Conservation (phyloP, 1,139 yeast species). For the Diutina siamensis region DNA sequence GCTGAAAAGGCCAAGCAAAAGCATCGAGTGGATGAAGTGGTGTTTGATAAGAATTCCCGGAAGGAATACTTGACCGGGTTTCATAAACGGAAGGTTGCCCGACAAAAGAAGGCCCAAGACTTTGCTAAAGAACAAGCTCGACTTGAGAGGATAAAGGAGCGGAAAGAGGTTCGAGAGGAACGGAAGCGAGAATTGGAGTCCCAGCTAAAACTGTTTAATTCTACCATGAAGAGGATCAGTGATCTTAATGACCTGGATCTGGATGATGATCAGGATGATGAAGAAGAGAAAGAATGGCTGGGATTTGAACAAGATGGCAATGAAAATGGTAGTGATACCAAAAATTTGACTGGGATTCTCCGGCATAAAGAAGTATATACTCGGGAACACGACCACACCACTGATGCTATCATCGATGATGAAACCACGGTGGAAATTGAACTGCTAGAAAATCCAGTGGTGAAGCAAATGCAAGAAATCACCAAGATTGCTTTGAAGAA, state of each 20-base stretch:
- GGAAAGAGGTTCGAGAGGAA: constrained; percentile 59
- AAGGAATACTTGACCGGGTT: constrained; percentile 84
- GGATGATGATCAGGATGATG: constrained; percentile 18
- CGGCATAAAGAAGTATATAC: constrained; percentile 33
- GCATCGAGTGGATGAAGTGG: constrained; percentile 68
- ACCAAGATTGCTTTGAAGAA: constrained; percentile 49
- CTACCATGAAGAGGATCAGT: constrained; percentile 17
- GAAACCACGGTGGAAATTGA: constrained; percentile 59
- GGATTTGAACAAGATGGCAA: constrained; percentile 10
- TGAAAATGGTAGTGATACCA: background rate
- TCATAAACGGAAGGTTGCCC: constrained; percentile 81
- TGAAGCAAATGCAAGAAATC: constrained; percentile 22
- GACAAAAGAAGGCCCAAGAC: constrained; percentile 78
- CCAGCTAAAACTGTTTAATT: constrained; percentile 48
- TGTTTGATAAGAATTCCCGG: constrained; percentile 65
- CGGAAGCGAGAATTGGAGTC: constrained; percentile 53
- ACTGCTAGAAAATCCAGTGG: constrained; percentile 36
- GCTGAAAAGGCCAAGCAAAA: constrained; percentile 53
- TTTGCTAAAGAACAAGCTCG: constrained; percentile 68
- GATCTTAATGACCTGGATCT: constrained; percentile 28
- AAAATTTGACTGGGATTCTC: constrained; percentile 24
- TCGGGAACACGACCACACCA: constrained; percentile 25
- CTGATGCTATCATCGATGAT: constrained; percentile 36
- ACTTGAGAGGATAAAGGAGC: constrained; percentile 61
- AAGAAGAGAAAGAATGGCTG: constrained; percentile 16